These are phyloP conservation scores for Plasmodium ovale DNA, from an alignment of 169 alveolate genomes.

Conservation along the genomic window DNA sequence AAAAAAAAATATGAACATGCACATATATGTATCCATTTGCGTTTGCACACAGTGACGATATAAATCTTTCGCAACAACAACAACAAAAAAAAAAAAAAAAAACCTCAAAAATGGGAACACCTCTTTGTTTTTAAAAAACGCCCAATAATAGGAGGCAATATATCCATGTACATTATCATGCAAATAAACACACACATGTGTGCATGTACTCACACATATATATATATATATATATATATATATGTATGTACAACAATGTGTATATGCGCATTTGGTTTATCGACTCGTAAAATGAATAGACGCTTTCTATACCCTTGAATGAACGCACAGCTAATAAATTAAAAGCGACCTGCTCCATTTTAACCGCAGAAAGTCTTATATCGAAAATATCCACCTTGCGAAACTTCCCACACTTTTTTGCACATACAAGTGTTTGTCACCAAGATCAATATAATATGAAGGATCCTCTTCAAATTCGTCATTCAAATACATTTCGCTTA, in stretches of 20 bases:
- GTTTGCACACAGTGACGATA: slow-evolving; percentile 7
- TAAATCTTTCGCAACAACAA: slow-evolving; percentile 15
- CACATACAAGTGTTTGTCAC: too few relatives aligned
- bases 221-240: slow-evolving; percentile 19
- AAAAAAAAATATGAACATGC: background rate
- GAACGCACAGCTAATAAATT: background rate
- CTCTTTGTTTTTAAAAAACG: too few relatives aligned
- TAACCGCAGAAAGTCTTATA: slow-evolving; percentile 1
- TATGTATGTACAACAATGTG: background rate
- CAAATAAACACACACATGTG: too few relatives aligned
- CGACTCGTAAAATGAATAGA: too few relatives aligned
- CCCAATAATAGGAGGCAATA: too few relatives aligned
- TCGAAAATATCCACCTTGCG: background rate
- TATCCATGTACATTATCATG: too few relatives aligned
- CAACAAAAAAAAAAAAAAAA: too few relatives aligned
- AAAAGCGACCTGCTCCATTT: background rate
- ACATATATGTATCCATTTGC: background rate
- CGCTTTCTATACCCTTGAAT: background rate
- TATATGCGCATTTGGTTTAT: too few relatives aligned
- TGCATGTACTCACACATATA: background rate
- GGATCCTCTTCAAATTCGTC: slow-evolving; percentile 19
- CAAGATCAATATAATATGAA: slow-evolving; percentile 7
- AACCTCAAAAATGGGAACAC: too few relatives aligned
- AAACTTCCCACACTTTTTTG: too few relatives aligned
- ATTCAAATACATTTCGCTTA: slow-evolving; percentile 42